Percentiles rank a stretch among this genome's conserved stretches.
Evolutionary conservation across 768 basidiomycete species (phyloP).

Genomic region (Mycena albidolilacea): DNA sequence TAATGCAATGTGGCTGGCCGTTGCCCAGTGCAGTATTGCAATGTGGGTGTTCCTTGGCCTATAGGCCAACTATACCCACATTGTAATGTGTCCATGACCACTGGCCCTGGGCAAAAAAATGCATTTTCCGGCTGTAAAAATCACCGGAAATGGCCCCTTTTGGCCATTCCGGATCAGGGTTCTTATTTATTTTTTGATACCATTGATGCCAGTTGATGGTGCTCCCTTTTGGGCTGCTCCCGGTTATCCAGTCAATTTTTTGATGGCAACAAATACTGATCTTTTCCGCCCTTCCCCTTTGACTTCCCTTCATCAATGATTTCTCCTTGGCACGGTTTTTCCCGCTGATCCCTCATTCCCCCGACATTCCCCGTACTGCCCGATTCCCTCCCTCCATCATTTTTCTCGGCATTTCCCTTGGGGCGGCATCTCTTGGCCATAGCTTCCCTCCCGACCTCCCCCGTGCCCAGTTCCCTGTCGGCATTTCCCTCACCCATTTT

Average conservation of each 20-base stretch:
- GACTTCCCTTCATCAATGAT: background rate
- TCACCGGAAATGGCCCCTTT: background rate
- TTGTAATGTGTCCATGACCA: background rate
- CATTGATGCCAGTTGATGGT: background rate
- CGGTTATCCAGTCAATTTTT: background rate
- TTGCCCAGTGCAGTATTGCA: background rate
- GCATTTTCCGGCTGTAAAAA: background rate
- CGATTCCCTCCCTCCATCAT: too few species aligned
- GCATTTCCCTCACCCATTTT: background rate
- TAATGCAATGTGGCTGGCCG: constrained; percentile 4
- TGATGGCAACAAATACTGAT: constrained; percentile 1
- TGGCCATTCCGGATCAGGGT: background rate
- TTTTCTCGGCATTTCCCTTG: too few species aligned
- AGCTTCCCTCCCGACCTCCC: background rate
- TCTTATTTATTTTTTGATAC: background rate
- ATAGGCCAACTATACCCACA: constrained; percentile 6
- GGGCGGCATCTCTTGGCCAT: too few species aligned
- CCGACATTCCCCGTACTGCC: too few species aligned
- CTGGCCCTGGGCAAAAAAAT: background rate
- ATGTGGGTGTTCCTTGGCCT: background rate
- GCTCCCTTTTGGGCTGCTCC: background rate
- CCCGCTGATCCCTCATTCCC: too few species aligned
- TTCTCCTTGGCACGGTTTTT: background rate
- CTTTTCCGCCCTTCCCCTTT: background rate
- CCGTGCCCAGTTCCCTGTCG: background rate